Conservation (phyloP, 2,329 filamentous ascomycete genomes). For the Cercospora citrullina region DNA sequence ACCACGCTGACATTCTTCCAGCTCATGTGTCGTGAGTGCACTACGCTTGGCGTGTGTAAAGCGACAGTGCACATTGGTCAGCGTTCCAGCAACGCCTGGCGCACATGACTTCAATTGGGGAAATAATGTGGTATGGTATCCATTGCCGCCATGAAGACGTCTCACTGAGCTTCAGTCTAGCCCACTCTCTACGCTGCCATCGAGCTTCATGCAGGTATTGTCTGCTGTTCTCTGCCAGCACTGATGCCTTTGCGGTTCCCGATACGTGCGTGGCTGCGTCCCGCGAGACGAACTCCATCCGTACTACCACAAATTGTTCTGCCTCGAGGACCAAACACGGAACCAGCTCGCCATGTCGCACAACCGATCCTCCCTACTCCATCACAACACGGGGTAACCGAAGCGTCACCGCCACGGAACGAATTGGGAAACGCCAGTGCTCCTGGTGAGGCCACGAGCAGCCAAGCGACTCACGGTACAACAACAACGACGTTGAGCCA, state of each 20-base stretch:
- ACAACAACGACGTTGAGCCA: background rate
- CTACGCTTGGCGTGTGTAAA: background rate
- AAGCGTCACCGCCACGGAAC: background rate
- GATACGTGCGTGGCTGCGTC: conserved; percentile 1
- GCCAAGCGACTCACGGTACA: background rate
- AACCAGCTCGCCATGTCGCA: background rate
- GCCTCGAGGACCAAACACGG: background rate
- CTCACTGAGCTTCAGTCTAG: background rate
- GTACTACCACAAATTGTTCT: background rate
- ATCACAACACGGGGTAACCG: background rate
- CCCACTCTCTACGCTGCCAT: conserved; percentile 8
- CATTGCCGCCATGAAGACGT: background rate
- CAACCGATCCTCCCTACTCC: conserved; percentile 8
- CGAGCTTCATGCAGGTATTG: conserved; percentile 7
- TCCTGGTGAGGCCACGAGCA: background rate
- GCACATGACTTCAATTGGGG: conserved; percentile 15
- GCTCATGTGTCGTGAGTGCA: background rate
- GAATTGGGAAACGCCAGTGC: background rate
- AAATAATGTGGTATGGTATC: background rate
- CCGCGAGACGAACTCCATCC: background rate
- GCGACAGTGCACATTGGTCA: background rate
- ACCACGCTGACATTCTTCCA: background rate
- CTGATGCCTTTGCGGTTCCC: conserved; percentile 14
- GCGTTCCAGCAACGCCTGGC: background rate
- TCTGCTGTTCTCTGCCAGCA: conserved; percentile 14